These are phyloP conservation scores for Suillus cothurnatus DNA, from an alignment of 768 basidiomycete genomes.

Conservation along the genomic window DNA sequence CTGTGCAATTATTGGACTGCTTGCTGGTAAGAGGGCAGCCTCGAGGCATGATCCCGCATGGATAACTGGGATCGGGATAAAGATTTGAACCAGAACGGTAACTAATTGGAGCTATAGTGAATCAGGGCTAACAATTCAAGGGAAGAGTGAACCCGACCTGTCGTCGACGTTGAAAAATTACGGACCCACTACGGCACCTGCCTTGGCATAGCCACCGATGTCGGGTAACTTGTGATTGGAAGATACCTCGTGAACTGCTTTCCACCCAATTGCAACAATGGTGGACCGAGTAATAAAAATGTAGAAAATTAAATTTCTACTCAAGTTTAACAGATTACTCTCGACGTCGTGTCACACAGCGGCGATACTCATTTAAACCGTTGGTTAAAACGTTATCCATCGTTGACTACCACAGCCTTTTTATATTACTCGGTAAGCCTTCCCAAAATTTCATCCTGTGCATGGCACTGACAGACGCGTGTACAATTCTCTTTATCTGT, in stretches of 20 bases:
- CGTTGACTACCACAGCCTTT: background rate
- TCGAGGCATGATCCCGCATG: conserved; percentile 1
- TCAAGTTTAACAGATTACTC: background rate
- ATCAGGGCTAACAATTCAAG: background rate
- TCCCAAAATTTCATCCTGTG: background rate
- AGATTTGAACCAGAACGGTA: background rate
- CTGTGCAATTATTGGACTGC: background rate
- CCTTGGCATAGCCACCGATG: conserved; percentile 4
- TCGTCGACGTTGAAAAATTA: background rate
- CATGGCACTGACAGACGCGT: conserved; percentile 8
- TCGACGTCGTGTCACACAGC: background rate
- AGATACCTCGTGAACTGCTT: conserved; percentile 8
- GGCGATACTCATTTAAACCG: background rate
- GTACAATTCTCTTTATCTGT: conserved; percentile 4
- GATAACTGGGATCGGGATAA: background rate
- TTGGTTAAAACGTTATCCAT: background rate
- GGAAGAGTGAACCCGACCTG: background rate
- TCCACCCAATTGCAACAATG: background rate
- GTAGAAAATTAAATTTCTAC: background rate
- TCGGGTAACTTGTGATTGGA: conserved; percentile 14
- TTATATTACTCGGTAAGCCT: background rate
- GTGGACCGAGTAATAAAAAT: background rate
- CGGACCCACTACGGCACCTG: background rate
- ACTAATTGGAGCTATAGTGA: background rate
- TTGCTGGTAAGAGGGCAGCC: background rate